phyloP scores from a whole-genome alignment of 768 basidiomycete species.

The Rhizopogon sp. region DNA sequence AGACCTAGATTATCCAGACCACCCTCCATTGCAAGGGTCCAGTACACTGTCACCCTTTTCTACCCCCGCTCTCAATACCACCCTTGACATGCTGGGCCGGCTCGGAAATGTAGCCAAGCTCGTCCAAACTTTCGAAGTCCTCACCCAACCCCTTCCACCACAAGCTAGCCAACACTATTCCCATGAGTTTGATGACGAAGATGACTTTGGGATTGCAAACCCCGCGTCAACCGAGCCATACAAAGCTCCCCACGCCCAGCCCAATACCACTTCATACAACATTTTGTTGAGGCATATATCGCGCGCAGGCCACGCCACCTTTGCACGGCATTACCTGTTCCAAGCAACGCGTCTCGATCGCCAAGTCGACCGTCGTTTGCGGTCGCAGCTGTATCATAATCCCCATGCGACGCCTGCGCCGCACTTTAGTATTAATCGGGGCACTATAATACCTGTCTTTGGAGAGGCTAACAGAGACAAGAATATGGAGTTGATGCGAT shows the following conservation, averaged over 20 bases:
- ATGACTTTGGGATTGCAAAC: conserved; percentile 47
- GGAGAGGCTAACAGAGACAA: conserved; percentile 56
- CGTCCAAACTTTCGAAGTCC: conserved; percentile 72
- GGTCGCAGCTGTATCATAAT: conserved; percentile 24
- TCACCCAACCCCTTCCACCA: conserved; percentile 64
- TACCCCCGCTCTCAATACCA: conserved; percentile 65
- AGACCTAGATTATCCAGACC: conserved; percentile 72
- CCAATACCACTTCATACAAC: conserved; percentile 66
- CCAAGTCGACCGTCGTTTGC: conserved; percentile 26
- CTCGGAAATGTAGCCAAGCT: conserved; percentile 57
- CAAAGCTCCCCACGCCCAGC: conserved; percentile 39
- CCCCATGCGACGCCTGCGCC: conserved; percentile 40
- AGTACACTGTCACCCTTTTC: conserved; percentile 45
- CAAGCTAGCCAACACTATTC: conserved; percentile 39
- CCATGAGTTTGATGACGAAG: conserved; percentile 60
- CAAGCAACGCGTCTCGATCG: conserved; percentile 48
- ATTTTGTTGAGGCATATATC: conserved; percentile 58
- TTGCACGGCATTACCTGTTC: conserved; percentile 64
- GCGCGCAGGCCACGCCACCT: conserved; percentile 37
- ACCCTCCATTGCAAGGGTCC: conserved; percentile 34
- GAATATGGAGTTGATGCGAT: conserved; percentile 54
- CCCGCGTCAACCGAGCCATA: conserved; percentile 30
- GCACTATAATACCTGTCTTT: conserved; percentile 51
- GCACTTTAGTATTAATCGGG: conserved; percentile 48
- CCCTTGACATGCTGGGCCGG: conserved; percentile 65